phyloP scores from a whole-genome alignment of 2,329 filamentous ascomycete species.

The Thielaviopsis populi region DNA sequence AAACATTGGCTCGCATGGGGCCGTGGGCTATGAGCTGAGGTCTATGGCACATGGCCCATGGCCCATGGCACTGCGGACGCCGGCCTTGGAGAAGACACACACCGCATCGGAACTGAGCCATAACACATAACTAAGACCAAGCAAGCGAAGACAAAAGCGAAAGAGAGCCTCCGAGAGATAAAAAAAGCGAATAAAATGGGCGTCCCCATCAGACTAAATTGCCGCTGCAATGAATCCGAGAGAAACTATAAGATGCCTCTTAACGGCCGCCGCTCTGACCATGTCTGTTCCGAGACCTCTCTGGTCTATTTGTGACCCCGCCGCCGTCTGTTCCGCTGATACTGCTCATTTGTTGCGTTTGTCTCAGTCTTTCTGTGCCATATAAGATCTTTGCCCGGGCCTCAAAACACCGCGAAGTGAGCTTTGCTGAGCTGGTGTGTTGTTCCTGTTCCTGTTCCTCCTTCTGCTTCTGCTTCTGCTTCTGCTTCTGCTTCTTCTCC shows the following conservation, averaged over 20 bases:
- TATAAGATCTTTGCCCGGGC: background rate
- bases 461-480: background rate
- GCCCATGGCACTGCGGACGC: background rate
- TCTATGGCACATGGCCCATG: background rate
- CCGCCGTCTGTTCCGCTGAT: background rate
- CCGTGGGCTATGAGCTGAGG: background rate
- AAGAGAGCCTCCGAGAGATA: background rate
- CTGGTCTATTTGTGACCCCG: background rate
- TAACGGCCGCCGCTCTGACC: background rate
- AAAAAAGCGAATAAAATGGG: background rate
- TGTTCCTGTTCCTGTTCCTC: background rate
- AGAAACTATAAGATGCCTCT: slow-evolving; percentile 5
- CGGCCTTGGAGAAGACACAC: background rate
- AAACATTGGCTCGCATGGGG: background rate
- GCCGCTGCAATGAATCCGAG: background rate
- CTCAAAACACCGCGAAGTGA: background rate
- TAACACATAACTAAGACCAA: background rate
- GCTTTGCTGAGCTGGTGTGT: too few species aligned
- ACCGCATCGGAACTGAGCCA: background rate
- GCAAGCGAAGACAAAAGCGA: background rate
- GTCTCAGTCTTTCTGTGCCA: background rate
- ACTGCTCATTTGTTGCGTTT: background rate
- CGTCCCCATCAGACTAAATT: background rate
- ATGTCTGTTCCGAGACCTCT: background rate
- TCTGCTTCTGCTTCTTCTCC: background rate